phyloP scores from a whole-genome alignment of 176 grass and related monocot genomes.

The Carex kokanica region DNA sequence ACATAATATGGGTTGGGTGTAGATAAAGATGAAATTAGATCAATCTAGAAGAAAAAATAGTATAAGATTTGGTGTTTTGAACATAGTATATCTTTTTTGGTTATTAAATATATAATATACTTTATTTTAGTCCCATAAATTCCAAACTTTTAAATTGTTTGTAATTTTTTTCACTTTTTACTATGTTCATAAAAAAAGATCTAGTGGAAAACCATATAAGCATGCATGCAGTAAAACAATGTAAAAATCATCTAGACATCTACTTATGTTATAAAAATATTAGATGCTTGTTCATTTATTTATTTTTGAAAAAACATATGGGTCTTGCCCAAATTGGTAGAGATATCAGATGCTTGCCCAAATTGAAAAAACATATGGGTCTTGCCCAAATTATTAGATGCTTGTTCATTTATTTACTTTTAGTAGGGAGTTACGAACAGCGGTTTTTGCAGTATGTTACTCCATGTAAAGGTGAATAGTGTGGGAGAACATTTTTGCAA shows the following conservation, averaged over 20 bases:
- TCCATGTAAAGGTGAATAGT: too few species aligned
- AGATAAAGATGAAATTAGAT: conserved; percentile 4
- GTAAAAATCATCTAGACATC: too few species aligned
- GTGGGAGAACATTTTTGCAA: too few species aligned
- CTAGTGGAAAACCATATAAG: neutral
- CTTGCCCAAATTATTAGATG: too few species aligned
- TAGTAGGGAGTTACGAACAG: too few species aligned
- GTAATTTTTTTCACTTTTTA: neutral
- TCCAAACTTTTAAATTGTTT: neutral
- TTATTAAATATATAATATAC: neutral
- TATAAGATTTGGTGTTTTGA: neutral
- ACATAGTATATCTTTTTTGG: neutral
- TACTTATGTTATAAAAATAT: neutral
- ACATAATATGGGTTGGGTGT: too few species aligned
- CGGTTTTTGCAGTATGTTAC: too few species aligned
- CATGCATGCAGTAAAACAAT: too few species aligned
- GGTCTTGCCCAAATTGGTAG: neutral
- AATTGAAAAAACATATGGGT: too few species aligned
- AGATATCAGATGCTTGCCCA: too few species aligned
- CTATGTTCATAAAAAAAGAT: neutral
- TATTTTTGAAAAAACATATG: too few species aligned
- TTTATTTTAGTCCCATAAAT: neutral
- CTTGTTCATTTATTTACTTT: too few species aligned
- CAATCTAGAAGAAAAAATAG: neutral
- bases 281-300: neutral